Evolutionary conservation across 257 asterid species (phyloP).

Genomic region (Scutellaria barbata): DNA sequence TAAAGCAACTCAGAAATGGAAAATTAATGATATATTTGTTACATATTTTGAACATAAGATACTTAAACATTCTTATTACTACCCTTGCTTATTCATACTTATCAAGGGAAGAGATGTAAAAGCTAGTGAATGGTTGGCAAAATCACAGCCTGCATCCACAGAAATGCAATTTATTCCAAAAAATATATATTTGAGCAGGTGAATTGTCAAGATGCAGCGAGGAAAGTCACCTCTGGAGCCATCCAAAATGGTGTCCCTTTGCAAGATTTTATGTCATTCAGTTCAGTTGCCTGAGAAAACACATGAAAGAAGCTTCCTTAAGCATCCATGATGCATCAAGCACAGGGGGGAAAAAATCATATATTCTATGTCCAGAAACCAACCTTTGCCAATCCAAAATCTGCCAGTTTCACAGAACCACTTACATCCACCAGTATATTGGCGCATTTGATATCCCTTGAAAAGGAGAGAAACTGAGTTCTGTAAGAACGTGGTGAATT

Average conservation of each 20-base stretch:
- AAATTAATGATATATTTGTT: neutral
- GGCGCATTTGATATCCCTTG: conserved; percentile 75
- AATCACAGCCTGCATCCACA: conserved; percentile 18
- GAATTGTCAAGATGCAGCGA: conserved; percentile 29
- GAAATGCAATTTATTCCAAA: neutral
- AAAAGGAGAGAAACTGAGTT: conserved; percentile 32
- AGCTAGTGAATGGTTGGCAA: conserved; percentile 13
- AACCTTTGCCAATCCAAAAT: conserved; percentile 78
- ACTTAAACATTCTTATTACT: neutral
- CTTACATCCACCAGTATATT: conserved; percentile 68
- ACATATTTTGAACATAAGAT: neutral
- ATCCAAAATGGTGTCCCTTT: conserved; percentile 76
- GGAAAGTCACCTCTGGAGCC: conserved; percentile 68
- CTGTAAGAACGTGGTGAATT: conserved; percentile 26
- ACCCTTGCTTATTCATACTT: conserved; percentile 1
- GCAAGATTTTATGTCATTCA: conserved; percentile 71
- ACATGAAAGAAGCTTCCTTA: conserved; percentile 17
- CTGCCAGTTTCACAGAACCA: conserved; percentile 72
- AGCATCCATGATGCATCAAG: conserved; percentile 13
- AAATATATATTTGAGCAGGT: neutral
- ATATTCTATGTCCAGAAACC: neutral
- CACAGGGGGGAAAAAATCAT: conserved; percentile 1
- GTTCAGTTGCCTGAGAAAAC: conserved; percentile 54
- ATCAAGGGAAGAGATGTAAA: conserved; percentile 1
- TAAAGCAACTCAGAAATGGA: conserved; percentile 26